phyloP scores from a whole-genome alignment of 208 protist genomes.

The Acanthamoeba healyi region DNA sequence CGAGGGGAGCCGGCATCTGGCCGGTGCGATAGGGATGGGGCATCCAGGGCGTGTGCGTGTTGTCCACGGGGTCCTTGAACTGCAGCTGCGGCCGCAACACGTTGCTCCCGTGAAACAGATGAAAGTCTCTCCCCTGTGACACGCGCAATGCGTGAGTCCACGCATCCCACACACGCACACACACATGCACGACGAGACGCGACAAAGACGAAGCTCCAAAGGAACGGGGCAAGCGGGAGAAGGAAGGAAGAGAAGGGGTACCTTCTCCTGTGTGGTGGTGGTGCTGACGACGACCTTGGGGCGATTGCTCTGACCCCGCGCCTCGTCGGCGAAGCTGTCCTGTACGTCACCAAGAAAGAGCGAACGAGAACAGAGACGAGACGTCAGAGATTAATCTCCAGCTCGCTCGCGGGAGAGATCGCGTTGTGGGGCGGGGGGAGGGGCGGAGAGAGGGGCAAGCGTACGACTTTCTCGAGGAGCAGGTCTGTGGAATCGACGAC shows the following conservation, averaged over 20 bases:
- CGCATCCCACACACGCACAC: not conserved
- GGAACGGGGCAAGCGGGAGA: not conserved
- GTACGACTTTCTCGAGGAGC: conserved; percentile 13
- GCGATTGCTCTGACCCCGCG: conserved; percentile 25
- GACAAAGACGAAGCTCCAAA: not conserved
- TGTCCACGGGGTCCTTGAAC: conserved; percentile 85
- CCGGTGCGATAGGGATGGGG: conserved; percentile 1
- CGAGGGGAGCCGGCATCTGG: not conserved
- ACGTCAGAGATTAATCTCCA: too few species aligned
- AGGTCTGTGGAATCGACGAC: conserved; percentile 19
- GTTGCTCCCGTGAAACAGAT: conserved; percentile 77
- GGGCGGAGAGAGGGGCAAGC: not conserved
- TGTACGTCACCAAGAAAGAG: not conserved
- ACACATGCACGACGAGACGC: not conserved
- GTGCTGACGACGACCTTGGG: conserved; percentile 46
- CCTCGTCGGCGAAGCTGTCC: conserved; percentile 37
- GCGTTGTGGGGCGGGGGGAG: not conserved
- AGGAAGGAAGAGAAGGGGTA: not conserved
- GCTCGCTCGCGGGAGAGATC: too few species aligned
- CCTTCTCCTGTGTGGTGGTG: not conserved
- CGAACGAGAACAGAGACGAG: too few species aligned
- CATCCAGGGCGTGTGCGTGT: conserved; percentile 83
- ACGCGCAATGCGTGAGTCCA: too few species aligned
- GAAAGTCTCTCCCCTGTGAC: conserved; percentile 16
- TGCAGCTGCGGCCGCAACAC: conserved; percentile 84